Percentiles rank a stretch among this genome's conserved stretches.
phyloP scores from a whole-genome alignment of 345 rosid genomes.

The Eucalyptus erythrocorys region DNA sequence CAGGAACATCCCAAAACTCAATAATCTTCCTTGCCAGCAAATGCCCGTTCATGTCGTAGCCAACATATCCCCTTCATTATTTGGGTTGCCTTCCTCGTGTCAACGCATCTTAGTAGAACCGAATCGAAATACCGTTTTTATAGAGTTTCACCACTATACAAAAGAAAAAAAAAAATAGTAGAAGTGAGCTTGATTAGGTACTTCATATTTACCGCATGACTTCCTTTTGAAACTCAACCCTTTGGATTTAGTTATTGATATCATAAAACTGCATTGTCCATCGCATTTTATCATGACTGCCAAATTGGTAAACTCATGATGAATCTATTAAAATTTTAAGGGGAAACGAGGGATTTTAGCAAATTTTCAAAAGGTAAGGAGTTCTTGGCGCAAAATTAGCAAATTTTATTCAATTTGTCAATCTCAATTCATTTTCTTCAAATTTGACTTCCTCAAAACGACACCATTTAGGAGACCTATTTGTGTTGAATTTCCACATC shows the following conservation, averaged over 20 bases:
- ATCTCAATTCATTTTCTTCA: neutral
- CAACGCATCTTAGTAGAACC: neutral
- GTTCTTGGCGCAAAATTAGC: neutral
- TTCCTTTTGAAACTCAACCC: neutral
- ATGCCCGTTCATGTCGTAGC: neutral
- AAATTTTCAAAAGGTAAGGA: neutral
- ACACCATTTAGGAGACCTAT: neutral
- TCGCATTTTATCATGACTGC: neutral
- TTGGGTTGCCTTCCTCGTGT: neutral
- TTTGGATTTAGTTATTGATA: no score
- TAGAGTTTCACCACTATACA: neutral
- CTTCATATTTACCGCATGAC: neutral
- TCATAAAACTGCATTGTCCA: neutral
- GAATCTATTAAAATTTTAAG: neutral
- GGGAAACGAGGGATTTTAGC: neutral
- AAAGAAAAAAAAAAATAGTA: neutral
- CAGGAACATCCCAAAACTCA: neutral
- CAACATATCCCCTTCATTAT: neutral
- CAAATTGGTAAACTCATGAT: neutral
- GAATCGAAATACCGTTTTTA: neutral
- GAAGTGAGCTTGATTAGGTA: neutral
- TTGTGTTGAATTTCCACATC: neutral
- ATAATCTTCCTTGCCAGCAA: neutral
- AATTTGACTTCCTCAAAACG: neutral
- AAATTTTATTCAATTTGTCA: neutral